Evolutionary conservation across 148 eudicot species (phyloP).

Genomic region (Camellia sinensis): DNA sequence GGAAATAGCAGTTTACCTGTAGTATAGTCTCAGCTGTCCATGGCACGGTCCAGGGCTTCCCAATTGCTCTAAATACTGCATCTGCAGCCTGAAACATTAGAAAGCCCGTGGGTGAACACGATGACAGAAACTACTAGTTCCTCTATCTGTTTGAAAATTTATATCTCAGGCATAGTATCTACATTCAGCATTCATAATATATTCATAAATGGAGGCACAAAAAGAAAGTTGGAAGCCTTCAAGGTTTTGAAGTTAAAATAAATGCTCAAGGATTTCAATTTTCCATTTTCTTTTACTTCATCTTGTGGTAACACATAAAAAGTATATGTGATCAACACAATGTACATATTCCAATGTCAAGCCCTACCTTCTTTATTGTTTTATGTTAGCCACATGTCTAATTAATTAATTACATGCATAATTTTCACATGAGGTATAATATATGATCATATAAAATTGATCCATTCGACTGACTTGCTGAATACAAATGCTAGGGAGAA

Average conservation of each 20-base stretch:
- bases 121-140: not conserved
- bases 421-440: not conserved
- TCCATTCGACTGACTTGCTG: not conserved
- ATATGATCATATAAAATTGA: not conserved
- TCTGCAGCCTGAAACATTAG: constrained; percentile 43
- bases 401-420: too few relatives aligned
- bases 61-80: constrained; percentile 47
- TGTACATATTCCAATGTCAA: not conserved
- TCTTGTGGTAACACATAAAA: not conserved
- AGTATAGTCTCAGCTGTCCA: constrained; percentile 86
- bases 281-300: not conserved
- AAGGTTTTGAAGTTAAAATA: not conserved
- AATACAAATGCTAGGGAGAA: not conserved
- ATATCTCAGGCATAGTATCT: constrained; percentile 4
- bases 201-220: not conserved
- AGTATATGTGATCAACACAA: not conserved
- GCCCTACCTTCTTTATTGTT: not conserved
- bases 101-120: constrained; percentile 3
- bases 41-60: constrained; percentile 81
- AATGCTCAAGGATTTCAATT: not conserved
- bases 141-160: not conserved
- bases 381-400: not conserved
- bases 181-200: not conserved
- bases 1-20: constrained; percentile 38
- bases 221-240: not conserved